Evolutionary conservation across 352 stramenopile genomes (phyloP).

Genomic region (Pythium monospermum): DNA sequence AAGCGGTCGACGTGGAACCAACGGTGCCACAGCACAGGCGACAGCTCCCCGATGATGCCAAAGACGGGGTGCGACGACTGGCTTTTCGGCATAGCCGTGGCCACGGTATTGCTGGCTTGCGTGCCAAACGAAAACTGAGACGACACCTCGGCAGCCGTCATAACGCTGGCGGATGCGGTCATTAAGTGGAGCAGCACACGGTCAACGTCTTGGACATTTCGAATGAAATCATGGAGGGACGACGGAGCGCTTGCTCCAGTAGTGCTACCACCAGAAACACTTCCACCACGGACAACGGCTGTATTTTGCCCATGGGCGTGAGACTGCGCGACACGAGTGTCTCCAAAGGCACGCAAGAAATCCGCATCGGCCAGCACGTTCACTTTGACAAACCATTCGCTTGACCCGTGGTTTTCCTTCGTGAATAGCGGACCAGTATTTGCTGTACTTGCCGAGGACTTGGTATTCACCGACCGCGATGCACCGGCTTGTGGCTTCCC

Average conservation of each 20-base stretch:
- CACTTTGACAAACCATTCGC: conserved; percentile 84
- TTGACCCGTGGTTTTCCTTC: conserved; percentile 18
- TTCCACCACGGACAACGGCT: conserved; percentile 1
- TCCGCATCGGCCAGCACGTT: conserved; percentile 79
- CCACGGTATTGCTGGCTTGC: conserved; percentile 28
- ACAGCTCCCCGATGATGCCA: conserved; percentile 84
- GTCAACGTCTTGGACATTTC: conserved; percentile 84
- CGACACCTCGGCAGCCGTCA: conserved; percentile 22
- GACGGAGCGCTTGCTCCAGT: no score
- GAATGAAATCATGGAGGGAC: conserved; percentile 75
- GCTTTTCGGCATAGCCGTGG: conserved; percentile 30
- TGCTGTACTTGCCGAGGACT: background rate
- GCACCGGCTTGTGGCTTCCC: background rate
- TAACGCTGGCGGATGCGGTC: conserved; percentile 44
- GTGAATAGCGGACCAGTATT: background rate
- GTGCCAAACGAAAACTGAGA: conserved; percentile 74
- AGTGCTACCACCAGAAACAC: conserved; percentile 8
- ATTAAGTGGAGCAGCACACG: conserved; percentile 81
- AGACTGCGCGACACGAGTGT: conserved; percentile 15
- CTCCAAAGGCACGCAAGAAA: conserved; percentile 80
- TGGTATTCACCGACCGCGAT: background rate
- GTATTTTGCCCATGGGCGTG: no score
- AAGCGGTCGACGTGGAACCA: conserved; percentile 89
- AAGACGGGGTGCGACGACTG: conserved; percentile 78
- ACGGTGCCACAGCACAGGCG: conserved; percentile 83